phyloP scores from a whole-genome alignment of 257 asterid genomes.

The Perilla frutescens region DNA sequence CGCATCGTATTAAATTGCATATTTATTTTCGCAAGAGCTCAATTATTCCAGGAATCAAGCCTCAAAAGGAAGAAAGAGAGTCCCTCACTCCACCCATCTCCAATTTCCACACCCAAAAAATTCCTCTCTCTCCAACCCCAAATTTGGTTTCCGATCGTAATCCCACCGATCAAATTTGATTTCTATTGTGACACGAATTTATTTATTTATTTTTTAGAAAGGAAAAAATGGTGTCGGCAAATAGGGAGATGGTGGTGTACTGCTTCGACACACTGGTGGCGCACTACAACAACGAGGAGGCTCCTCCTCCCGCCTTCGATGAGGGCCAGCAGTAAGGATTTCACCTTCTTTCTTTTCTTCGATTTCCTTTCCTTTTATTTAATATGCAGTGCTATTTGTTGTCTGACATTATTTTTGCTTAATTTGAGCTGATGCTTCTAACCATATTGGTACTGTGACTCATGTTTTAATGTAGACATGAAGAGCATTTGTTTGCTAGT shows the following conservation, averaged over 20 bases:
- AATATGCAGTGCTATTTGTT: not conserved
- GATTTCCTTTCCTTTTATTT: not conserved
- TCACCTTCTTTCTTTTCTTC: not conserved
- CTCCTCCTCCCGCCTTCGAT: slow-evolving; percentile 91
- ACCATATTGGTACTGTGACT: not conserved
- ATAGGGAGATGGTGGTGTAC: slow-evolving; percentile 89
- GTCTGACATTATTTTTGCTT: not conserved
- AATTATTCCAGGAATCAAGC: slow-evolving; percentile 31
- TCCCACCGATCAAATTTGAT: slow-evolving; percentile 31
- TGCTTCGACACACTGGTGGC: slow-evolving; percentile 95
- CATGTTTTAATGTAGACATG: not conserved
- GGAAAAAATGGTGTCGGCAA: slow-evolving; percentile 81
- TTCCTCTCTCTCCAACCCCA: slow-evolving; percentile 7
- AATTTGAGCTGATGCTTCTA: not conserved
- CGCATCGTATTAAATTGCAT: too few species aligned
- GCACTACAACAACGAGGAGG: slow-evolving; percentile 78
- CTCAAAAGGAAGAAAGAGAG: slow-evolving; percentile 31
- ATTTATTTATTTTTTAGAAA: not conserved
- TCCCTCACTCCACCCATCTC: slow-evolving; percentile 40
- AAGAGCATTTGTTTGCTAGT: not conserved
- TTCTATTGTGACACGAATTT: not conserved
- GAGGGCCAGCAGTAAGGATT: slow-evolving; percentile 85
- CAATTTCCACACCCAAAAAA: slow-evolving; percentile 18
- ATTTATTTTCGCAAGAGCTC: not conserved
- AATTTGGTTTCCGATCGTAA: slow-evolving; percentile 28